phyloP scores from a whole-genome alignment of 805 yeast genomes.

The Kodamaea leandrae region DNA sequence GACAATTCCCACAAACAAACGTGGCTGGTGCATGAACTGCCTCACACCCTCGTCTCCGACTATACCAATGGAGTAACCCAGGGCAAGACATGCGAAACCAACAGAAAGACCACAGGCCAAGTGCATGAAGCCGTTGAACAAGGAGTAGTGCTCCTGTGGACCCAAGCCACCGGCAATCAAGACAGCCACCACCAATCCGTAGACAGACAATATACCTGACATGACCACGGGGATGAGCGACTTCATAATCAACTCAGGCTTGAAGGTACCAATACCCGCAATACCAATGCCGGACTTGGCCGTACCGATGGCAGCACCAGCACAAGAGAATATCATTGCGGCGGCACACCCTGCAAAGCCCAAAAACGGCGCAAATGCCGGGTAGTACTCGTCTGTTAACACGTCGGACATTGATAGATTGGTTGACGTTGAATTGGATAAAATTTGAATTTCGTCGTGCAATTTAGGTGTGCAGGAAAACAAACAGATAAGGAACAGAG shows the following conservation, averaged over 20 bases:
- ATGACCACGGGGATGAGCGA: slow-evolving; percentile 95
- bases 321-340: slow-evolving; percentile 85
- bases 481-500: neutral
- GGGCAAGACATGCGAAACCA: slow-evolving; percentile 93
- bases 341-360: slow-evolving; percentile 97
- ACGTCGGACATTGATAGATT: slow-evolving; percentile 5
- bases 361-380: slow-evolving; percentile 93
- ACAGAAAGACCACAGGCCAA: slow-evolving; percentile 93
- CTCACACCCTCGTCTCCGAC: slow-evolving; percentile 94
- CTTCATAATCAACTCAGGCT: slow-evolving; percentile 95
- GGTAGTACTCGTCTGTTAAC: slow-evolving; percentile 63
- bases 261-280: slow-evolving; percentile 95
- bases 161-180: slow-evolving; percentile 87
- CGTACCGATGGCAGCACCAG: slow-evolving; percentile 99
- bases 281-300: slow-evolving; percentile 99
- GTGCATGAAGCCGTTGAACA: slow-evolving; percentile 98
- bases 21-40: slow-evolving; percentile 82
- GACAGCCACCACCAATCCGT: slow-evolving; percentile 95
- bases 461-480: neutral
- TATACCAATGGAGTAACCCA: slow-evolving; percentile 94
- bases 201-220: slow-evolving; percentile 96
- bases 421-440: slow-evolving; percentile 2
- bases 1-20: slow-evolving; percentile 85
- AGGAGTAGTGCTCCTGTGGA: slow-evolving; percentile 75
- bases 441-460: slow-evolving; percentile 1